Base-by-base conservation (phyloP, 2,329 filamentous ascomycete genomes). In the Colletotrichum liaoningense region DNA sequence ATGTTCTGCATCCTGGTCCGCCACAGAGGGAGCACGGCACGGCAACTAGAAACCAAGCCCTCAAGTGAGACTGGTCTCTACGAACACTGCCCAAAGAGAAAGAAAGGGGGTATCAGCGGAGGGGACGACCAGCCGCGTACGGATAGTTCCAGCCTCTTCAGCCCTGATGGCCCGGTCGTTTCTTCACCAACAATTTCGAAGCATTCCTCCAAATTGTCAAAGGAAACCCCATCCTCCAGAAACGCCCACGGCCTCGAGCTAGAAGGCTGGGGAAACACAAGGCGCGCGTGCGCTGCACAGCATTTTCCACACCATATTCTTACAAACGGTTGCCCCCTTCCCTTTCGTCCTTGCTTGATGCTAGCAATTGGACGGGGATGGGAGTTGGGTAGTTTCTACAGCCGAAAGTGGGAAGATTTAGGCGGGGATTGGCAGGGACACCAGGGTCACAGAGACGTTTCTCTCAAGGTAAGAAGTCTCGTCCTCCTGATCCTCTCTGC, bases 171-270 rank as follows among this genome's bases (percentile, higher is more conserved):
- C 6, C 42, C 46, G 12, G 54, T 62, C 60, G 60, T 69, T 62
- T 24, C 67, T 70, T 64, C 60, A 55, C 67, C 70, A 60, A 70
- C 49, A 73, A 73, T 70, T 28, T 62, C 55, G 35, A 62, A 35
- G 60, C 70, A 73, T 73, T 73, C 70, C 59, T 55, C 26, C 26
- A 22, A 35, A 19, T 60, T 24, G 26, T 24, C 67, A 57, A 56
- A 49, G 42, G 33, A 65, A 56, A 49, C n/a, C 22, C 28, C 49
- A 38, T 64, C 55, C 52, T 58, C 52, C 42, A 54, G 55, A 55
- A 68, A 73, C 70, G 55, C 59, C 54, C 33, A 35, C 46, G 58
- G 24, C 7, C 54, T 54, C 65, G 19, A 54, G 30, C 42, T 60
- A 14, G 35, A 24, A 58, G 49, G 49, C 22, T 49, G 38, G 30